These are phyloP conservation scores for Alternaria atra DNA, from an alignment of 2,329 filamentous ascomycete genomes.

Conservation along the genomic window DNA sequence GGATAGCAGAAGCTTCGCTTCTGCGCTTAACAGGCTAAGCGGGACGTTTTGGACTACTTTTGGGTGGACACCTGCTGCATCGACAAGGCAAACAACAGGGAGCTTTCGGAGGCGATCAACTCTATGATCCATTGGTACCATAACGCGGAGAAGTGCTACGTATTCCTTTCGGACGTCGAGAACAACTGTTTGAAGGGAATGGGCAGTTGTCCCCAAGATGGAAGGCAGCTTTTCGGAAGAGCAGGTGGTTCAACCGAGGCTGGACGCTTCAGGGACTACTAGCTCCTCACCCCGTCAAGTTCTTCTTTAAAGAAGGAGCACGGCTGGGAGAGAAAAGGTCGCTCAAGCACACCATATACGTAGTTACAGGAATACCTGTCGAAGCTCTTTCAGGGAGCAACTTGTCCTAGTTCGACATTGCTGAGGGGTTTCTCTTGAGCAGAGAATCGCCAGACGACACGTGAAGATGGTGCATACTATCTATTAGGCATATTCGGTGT, in stretches of 20 bases:
- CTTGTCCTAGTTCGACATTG: constrained; percentile 18
- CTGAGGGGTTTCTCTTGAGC: constrained; percentile 33
- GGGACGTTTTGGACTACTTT: constrained; percentile 16
- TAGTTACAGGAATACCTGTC: constrained; percentile 18
- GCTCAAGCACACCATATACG: constrained; percentile 9
- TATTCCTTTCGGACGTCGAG: constrained; percentile 25
- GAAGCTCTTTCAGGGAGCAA: constrained; percentile 10
- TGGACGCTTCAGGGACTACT: constrained; percentile 33
- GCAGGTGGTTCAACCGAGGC: constrained; percentile 29
- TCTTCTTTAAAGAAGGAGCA: constrained; percentile 19
- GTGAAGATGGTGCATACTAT: constrained; percentile 28
- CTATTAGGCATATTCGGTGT: constrained; percentile 25
- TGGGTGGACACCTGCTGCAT: too few relatives aligned
- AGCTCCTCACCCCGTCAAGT: constrained; percentile 19
- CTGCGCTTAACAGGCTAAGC: constrained; percentile 25
- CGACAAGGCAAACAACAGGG: too few relatives aligned
- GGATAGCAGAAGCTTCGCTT: constrained; percentile 27
- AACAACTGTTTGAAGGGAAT: neutral
- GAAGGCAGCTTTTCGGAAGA: constrained; percentile 8
- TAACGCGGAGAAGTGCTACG: constrained; percentile 23
- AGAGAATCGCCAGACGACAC: constrained; percentile 31
- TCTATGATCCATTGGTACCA: constrained; percentile 34
- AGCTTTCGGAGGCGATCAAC: too few relatives aligned
- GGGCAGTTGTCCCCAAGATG: too few relatives aligned
- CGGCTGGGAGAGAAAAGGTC: constrained; percentile 17